Base-by-base conservation (phyloP, 768 basidiomycete species). In the Suillus americanus region DNA sequence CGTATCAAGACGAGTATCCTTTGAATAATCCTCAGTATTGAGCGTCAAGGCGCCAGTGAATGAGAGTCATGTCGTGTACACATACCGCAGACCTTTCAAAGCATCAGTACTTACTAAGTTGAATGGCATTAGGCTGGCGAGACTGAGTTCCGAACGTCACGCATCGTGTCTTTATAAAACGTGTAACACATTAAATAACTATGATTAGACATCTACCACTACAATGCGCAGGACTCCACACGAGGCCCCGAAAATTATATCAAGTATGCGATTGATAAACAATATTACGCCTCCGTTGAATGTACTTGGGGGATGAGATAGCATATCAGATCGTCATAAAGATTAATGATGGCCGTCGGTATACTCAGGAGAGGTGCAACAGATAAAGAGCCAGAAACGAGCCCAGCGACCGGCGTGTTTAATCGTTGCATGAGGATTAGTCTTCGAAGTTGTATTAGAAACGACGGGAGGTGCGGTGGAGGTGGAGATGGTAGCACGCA, bases 11-110 rank as follows among this genome's bases (percentile, higher is more conserved):
- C 3, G 60, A 61, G 20, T 63, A 63, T 23, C 60, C 62, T 8
- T 30, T 45, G 86, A 41, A 76, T 83, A 55, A 79, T 82, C 62
- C 54, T 61, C 62, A 45, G 12, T 57, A 7, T 8, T 54, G 23
- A 62, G 30, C 2, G 20, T 25, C 37, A 7, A 5, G 12, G 23
- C 23, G n/a, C 55, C n/a, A 5, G 23, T 57, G 14, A 9, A 57
- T 25, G 16, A 23, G n/a, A 9, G 33, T 33, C 33, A 6, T 33
- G 14, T 56, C 23, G 9, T 18, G 8, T 53, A 35, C 35, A 35
- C 7, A 35, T 35, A 35, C 35, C 9, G 9, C 4, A 8, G 8
- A 35, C 35, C 35, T 2, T 35, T 35, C 35, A 35, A 10, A 1
- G 10, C 9, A 35, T 35, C 35, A 9, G 35, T 35, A 9, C 35